Evolutionary conservation across 305 asterid species (phyloP), one percentile per base, ranked within the genome.

Genomic region (Nicotiana rustica): DNA sequence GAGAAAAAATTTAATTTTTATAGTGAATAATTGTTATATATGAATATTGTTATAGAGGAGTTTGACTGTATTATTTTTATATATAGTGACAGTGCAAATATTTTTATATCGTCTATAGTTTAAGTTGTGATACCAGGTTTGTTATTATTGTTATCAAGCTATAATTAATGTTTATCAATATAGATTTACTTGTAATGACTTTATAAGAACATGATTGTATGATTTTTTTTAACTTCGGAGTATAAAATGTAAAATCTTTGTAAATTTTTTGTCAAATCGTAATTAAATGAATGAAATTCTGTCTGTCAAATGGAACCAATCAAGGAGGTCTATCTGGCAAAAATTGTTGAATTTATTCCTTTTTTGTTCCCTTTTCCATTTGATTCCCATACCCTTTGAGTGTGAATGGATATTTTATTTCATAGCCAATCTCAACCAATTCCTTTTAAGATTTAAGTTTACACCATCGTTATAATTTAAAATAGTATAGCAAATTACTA

Each of bases 301-400:
- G 14, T 75, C 80, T 52, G 65, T 52, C 80, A 75, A 75, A 25
- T 75, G 9, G 65, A 75, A 75, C 47, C 80, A 75, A 75, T 75
- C 79, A 73, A 73, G 79, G 79, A 73, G 79, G 64, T 49, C 44
- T 73, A 49, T 73, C 25, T 52, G 65, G 47, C 80, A 49, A 75
- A 29, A 6, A 75, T 15, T 3, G 12, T 49, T 75, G 47, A 52
- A 21, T 25, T 14, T 75, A 29, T 75, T 49, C 17, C 29, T 15
- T 25, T 75, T 49, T 25, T 71, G 13, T 29, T 3, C 62, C 29
- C 6, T 29, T 75, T 25, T 47, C 25, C 41, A 52, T 75, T 75
- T 36, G 52, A 67, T 67, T 33, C 10, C 49, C 2, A 35, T 0
- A 33, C 0, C 17, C 8, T 73, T 4, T 75, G 15, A 47, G 64